These are phyloP conservation scores for Brassica hybrid DNA, from an alignment of 441 rosid genomes.

Conservation along the genomic window DNA sequence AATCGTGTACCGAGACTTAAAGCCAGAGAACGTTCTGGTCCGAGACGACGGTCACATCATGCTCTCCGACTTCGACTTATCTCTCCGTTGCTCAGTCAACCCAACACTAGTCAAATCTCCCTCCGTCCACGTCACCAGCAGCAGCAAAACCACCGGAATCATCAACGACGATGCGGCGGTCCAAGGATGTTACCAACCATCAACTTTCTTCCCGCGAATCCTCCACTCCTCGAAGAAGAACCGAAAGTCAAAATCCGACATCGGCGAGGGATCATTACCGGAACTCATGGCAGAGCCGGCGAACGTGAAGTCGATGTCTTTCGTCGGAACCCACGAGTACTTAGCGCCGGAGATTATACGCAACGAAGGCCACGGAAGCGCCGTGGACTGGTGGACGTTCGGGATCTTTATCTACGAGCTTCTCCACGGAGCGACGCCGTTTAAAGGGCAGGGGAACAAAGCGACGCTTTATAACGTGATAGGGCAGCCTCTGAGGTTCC, in stretches of 20 bases:
- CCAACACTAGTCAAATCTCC: slow-evolving; percentile 33
- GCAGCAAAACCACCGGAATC: slow-evolving; percentile 4
- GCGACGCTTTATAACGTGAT: slow-evolving; percentile 64
- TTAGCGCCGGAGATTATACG: slow-evolving; percentile 71
- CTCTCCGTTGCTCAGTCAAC: slow-evolving; percentile 31
- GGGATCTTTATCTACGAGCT: slow-evolving; percentile 69
- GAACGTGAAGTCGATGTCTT: slow-evolving; percentile 81
- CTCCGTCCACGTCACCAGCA: slow-evolving; percentile 25
- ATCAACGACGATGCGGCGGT: slow-evolving; percentile 18
- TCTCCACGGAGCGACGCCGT: slow-evolving; percentile 65
- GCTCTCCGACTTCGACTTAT: slow-evolving; percentile 39
- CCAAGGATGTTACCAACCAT: slow-evolving; percentile 59
- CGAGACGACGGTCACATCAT: slow-evolving; percentile 38
- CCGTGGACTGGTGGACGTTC: slow-evolving; percentile 78
- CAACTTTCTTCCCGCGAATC: slow-evolving; percentile 52
- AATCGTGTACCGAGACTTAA: slow-evolving; percentile 30
- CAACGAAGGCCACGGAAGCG: slow-evolving; percentile 75
- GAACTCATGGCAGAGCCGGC: slow-evolving; percentile 79
- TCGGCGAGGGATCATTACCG: slow-evolving; percentile 54
- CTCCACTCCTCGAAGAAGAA: slow-evolving; percentile 56
- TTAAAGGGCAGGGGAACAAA: slow-evolving; percentile 65
- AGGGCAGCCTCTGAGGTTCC: slow-evolving; percentile 63
- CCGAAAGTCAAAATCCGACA: slow-evolving; percentile 53
- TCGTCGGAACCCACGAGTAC: slow-evolving; percentile 73
- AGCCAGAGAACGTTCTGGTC: slow-evolving; percentile 38